Evolutionary conservation across 805 yeast species (phyloP).

Genomic region (Schwanniomyces yamadae): DNA sequence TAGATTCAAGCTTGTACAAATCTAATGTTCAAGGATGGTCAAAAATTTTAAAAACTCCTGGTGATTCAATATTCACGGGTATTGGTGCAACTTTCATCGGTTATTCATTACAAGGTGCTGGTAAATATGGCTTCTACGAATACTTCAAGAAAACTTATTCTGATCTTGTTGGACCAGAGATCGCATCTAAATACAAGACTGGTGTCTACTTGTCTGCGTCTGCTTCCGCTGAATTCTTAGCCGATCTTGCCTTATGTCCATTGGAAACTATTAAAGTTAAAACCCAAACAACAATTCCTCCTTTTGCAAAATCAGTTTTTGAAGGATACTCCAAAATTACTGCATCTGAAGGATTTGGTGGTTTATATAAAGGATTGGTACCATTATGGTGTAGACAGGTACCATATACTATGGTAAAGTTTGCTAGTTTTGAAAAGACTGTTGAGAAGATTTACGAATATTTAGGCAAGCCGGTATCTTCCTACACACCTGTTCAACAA

Average conservation of each 20-base stretch:
- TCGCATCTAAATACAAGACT: conserved; percentile 65
- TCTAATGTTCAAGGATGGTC: conserved; percentile 83
- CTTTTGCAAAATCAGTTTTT: conserved; percentile 61
- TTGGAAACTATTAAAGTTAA: conserved; percentile 93
- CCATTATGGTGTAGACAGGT: conserved; percentile 97
- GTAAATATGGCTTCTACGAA: conserved; percentile 95
- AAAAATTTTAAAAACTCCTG: conserved; percentile 70
- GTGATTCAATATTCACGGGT: conserved; percentile 83
- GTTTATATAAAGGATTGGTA: conserved; percentile 82
- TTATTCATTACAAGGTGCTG: conserved; percentile 94
- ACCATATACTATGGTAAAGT: conserved; percentile 98
- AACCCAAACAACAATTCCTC: conserved; percentile 92
- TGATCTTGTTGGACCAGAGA: conserved; percentile 61
- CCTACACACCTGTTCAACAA: conserved; percentile 73
- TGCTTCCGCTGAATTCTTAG: conserved; percentile 92
- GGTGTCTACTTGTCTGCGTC: conserved; percentile 77
- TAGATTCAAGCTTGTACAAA: conserved; percentile 66
- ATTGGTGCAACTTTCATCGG: conserved; percentile 91
- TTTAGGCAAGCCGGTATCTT: conserved; percentile 69
- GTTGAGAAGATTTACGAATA: conserved; percentile 75
- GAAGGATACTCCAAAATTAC: conserved; percentile 69
- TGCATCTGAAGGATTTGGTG: conserved; percentile 66
- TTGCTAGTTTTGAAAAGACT: conserved; percentile 89
- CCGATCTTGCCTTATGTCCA: conserved; percentile 89
- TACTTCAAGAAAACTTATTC: conserved; percentile 79